A percentile compares a stretch with the other conserved stretches of the same genome.
phyloP scores from a whole-genome alignment of 768 basidiomycete species.

The Infundibulicybe gibba region DNA sequence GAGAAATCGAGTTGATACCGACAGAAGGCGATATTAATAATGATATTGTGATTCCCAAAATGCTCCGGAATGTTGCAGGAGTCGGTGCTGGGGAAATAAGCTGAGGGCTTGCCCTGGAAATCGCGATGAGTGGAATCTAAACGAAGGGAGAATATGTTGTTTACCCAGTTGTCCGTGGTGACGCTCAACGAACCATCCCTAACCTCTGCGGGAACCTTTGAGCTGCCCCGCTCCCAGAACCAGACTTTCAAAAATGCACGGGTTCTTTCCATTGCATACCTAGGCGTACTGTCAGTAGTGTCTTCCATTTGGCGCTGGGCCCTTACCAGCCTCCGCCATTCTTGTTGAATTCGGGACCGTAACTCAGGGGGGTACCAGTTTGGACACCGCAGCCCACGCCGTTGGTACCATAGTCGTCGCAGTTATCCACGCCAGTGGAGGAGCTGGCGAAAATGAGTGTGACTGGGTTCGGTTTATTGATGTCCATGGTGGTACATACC shows the following conservation, averaged over 20 bases:
- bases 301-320: conserved; percentile 24
- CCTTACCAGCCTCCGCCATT: conserved; percentile 60
- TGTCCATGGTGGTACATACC: conserved; percentile 27
- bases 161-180: conserved; percentile 6
- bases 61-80: conserved; percentile 49
- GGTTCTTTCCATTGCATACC: too few relatives aligned
- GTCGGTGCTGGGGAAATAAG: conserved; percentile 36
- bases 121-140: too few relatives aligned
- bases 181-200: conserved; percentile 13
- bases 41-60: conserved; percentile 48
- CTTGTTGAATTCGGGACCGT: conserved; percentile 45
- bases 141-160: too few relatives aligned
- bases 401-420: conserved; percentile 43
- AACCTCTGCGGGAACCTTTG: conserved; percentile 40
- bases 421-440: conserved; percentile 32
- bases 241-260: conserved; percentile 40
- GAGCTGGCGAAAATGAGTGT: too few relatives aligned
- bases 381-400: conserved; percentile 62
- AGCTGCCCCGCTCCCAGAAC: conserved; percentile 53
- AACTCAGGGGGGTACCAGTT: conserved; percentile 36
- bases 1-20: neutral
- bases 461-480: neutral
- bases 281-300: too few relatives aligned
- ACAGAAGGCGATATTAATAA: conserved; percentile 63
- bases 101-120: conserved; percentile 45